phyloP scores from a whole-genome alignment of 83 land plant species.

The Picea abies region DNA sequence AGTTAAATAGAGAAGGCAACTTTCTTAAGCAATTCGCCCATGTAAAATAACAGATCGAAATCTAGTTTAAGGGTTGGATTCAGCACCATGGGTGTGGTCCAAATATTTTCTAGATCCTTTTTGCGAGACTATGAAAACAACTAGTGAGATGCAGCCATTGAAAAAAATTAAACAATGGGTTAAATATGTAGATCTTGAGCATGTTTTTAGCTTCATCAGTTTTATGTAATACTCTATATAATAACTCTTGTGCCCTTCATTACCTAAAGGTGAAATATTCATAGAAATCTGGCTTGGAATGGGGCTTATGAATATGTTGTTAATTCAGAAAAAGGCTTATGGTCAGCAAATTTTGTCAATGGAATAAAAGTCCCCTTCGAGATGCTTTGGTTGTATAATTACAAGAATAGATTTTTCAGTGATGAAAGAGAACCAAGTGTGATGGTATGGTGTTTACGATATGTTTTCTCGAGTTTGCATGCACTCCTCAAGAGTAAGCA shows the following conservation, averaged over 20 bases:
- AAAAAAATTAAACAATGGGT: background rate
- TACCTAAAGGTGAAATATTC: background rate
- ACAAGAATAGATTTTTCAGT: no score
- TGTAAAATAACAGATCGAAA: no score
- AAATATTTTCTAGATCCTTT: no score
- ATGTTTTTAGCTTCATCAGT: background rate
- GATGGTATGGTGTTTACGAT: background rate
- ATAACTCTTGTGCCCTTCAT: background rate
- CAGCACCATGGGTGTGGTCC: no score
- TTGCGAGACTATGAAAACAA: no score
- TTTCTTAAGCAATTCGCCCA: no score
- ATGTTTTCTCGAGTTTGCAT: background rate
- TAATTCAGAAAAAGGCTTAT: no score
- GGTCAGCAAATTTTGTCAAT: background rate
- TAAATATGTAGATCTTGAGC: background rate
- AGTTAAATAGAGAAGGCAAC: no score
- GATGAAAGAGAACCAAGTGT: background rate
- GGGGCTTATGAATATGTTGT: no score
- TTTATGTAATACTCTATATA: background rate
- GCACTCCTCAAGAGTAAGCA: background rate
- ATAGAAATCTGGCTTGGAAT: background rate
- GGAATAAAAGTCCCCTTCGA: background rate
- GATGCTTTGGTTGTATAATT: background rate
- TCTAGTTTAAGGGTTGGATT: no score
- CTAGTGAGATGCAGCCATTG: no score